These are phyloP conservation scores for Alternaria angustiovoidea DNA, from an alignment of 2,329 filamentous ascomycete species.

Conservation along the genomic window DNA sequence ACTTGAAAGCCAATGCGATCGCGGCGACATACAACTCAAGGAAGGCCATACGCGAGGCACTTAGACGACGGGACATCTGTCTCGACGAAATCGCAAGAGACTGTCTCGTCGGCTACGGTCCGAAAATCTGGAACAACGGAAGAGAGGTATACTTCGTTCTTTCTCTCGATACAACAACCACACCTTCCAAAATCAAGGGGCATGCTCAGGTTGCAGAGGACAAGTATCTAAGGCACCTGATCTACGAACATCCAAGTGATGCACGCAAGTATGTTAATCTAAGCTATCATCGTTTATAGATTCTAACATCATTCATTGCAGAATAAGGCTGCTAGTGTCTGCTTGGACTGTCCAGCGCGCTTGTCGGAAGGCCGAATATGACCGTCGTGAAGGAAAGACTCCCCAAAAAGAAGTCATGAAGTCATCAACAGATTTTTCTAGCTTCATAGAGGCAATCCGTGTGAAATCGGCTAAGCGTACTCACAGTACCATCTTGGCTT, in stretches of 20 bases:
- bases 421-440: not conserved
- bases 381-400: not conserved
- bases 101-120: not conserved
- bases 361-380: not conserved
- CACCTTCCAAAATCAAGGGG: not conserved
- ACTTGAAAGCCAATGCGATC: not conserved
- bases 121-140: not conserved
- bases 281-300: not conserved
- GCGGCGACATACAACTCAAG: not conserved
- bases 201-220: not conserved
- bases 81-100: not conserved
- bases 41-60: not conserved
- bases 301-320: not conserved
- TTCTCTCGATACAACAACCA: not conserved
- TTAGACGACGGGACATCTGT: not conserved
- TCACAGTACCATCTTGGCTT: not conserved
- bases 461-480: too few relatives aligned
- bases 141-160: not conserved
- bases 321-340: not conserved
- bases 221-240: not conserved
- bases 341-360: conserved; percentile 2
- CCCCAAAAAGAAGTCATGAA: not conserved
- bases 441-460: not conserved
- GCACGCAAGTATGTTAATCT: not conserved
- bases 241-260: not conserved